A percentile compares a stretch with the other conserved stretches of the same genome.
phyloP scores from a whole-genome alignment of 352 stramenopile genomes.

The Globisporangium spiculum region DNA sequence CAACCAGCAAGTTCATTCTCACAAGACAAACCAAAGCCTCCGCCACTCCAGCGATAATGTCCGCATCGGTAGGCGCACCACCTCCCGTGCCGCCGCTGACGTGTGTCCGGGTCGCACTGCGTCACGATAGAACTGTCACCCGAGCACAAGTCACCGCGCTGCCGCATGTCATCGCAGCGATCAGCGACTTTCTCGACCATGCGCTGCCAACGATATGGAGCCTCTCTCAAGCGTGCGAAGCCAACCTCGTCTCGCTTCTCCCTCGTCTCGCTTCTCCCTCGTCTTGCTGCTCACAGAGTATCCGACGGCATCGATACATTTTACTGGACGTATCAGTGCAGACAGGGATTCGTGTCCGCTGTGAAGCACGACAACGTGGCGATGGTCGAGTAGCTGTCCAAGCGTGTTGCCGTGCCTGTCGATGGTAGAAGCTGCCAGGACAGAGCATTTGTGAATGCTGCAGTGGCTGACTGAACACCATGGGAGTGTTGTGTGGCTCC shows the following conservation, averaged over 20 bases:
- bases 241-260: background rate
- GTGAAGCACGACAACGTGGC: background rate
- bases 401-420: background rate
- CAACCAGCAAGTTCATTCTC: too few relatives aligned
- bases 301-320: background rate
- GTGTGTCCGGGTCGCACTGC: too few relatives aligned
- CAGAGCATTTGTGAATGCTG: background rate
- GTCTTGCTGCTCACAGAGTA: background rate
- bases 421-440: background rate
- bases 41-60: too few relatives aligned
- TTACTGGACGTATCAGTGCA: background rate
- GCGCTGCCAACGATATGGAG: background rate
- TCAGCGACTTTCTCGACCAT: background rate
- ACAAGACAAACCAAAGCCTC: too few relatives aligned
- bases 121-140: too few relatives aligned
- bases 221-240: background rate
- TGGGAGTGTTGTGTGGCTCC: background rate
- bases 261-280: background rate
- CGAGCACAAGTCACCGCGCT: too few relatives aligned
- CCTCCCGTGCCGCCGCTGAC: too few relatives aligned
- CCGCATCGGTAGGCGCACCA: too few relatives aligned
- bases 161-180: background rate
- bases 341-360: background rate
- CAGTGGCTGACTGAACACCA: slow-evolving; percentile 4
- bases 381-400: slow-evolving; percentile 5